These are phyloP conservation scores for Beauveria sp. DNA, from an alignment of 2,329 filamentous ascomycete species.

Conservation along the genomic window DNA sequence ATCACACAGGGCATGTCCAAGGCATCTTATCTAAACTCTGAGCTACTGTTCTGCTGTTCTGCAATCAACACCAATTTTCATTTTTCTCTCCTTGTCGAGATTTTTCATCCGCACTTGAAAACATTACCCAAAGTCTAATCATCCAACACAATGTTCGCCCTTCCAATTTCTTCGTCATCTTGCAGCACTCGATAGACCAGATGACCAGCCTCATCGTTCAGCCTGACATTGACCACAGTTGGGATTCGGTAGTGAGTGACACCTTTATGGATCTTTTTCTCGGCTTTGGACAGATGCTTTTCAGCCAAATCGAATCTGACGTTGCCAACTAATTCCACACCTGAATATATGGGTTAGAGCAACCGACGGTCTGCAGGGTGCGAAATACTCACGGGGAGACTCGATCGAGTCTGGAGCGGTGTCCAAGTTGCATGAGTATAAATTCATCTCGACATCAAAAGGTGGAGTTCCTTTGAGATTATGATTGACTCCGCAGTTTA, in stretches of 20 bases:
- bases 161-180: not conserved
- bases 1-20: too few species aligned
- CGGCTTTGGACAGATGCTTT: not conserved
- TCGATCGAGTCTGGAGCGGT: not conserved
- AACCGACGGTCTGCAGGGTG: not conserved
- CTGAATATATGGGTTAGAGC: not conserved
- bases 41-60: too few species aligned
- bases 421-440: not conserved
- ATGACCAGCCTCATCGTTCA: not conserved
- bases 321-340: not conserved
- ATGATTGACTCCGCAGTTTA: not conserved
- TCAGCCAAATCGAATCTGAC: not conserved
- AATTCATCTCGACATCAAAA: accelerated
- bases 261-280: too few species aligned
- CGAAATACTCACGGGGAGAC: not conserved
- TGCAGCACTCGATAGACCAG: not conserved
- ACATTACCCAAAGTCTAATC: not conserved
- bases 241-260: not conserved
- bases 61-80: too few species aligned
- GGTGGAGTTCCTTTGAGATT: not conserved
- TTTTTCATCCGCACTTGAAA: not conserved
- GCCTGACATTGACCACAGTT: not conserved
- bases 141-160: not conserved
- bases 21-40: too few species aligned
- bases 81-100: not conserved